phyloP scores from a whole-genome alignment of 2,329 filamentous ascomycete species.

The Neophaeococcomyces mojaviensis region DNA sequence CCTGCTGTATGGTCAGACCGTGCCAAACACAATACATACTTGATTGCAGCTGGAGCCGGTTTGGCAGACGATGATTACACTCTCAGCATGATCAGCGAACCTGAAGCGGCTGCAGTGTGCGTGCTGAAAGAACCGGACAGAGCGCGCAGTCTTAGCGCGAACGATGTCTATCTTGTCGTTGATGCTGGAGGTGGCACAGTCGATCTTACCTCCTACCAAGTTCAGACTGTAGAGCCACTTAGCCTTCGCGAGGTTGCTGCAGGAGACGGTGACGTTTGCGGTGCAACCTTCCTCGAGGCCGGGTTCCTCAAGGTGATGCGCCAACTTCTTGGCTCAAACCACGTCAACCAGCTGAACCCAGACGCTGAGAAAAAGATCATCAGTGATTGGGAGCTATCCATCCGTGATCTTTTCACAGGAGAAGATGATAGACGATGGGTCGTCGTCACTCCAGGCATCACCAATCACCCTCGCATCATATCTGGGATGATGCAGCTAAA shows the following conservation, averaged over 20 bases:
- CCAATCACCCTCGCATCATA: not conserved
- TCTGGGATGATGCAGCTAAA: not conserved
- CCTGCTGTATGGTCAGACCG: constrained; percentile 53
- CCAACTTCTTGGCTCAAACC: too few relatives aligned
- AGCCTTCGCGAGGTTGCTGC: not conserved
- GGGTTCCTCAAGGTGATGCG: too few relatives aligned
- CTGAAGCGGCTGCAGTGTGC: not conserved
- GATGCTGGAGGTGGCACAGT: constrained; percentile 7
- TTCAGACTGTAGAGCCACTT: not conserved
- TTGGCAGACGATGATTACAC: not conserved
- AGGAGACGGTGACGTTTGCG: not conserved
- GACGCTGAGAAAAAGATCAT: not conserved
- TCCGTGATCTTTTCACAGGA: not conserved
- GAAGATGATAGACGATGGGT: not conserved
- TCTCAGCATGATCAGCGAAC: not conserved
- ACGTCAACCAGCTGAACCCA: not conserved
- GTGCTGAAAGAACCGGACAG: not conserved
- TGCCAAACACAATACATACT: constrained; percentile 45
- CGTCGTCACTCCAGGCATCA: not conserved
- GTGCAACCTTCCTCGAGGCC: not conserved
- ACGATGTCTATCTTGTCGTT: not conserved
- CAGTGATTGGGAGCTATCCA: not conserved
- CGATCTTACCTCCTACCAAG: not conserved
- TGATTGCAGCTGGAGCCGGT: constrained; percentile 27
- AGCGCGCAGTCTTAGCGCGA: not conserved